Evolutionary conservation across 75 land plant genomes (phyloP).

Genomic region (Gnetum montanum): DNA sequence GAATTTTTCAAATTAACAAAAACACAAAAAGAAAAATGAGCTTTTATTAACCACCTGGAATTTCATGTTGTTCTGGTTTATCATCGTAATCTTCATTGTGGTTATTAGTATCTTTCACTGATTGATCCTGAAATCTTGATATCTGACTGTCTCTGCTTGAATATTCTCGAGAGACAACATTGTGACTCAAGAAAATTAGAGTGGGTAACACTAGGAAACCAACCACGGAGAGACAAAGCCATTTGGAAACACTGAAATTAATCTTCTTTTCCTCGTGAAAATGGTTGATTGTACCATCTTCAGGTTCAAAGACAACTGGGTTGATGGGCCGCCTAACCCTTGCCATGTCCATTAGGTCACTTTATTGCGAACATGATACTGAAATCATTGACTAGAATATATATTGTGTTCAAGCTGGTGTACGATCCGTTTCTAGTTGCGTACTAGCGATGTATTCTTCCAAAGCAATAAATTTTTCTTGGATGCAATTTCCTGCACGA

Average conservation of each 20-base stretch:
- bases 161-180: not conserved
- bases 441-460: too few relatives aligned
- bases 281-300: not conserved
- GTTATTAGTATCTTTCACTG: not conserved
- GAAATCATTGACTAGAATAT: too few relatives aligned
- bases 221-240: constrained; percentile 1
- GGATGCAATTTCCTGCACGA: too few relatives aligned
- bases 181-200: constrained; percentile 3
- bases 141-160: not conserved
- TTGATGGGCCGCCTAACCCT: constrained; percentile 3
- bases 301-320: not conserved
- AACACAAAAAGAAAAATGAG: too few relatives aligned
- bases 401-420: too few relatives aligned
- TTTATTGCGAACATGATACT: too few relatives aligned
- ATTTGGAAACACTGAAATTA: not conserved
- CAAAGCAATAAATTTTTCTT: too few relatives aligned
- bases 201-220: constrained; percentile 1
- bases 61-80: not conserved
- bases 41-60: not conserved
- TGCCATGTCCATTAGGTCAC: constrained; percentile 9
- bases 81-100: not conserved
- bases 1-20: not conserved
- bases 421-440: too few relatives aligned
- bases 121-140: not conserved
- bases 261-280: constrained; percentile 2